Evolutionary conservation across 495 filamentous ascomycete genomes (phyloP), one percentile per base, ranked within the genome.

Genomic region (Cenococcum geophilum): DNA sequence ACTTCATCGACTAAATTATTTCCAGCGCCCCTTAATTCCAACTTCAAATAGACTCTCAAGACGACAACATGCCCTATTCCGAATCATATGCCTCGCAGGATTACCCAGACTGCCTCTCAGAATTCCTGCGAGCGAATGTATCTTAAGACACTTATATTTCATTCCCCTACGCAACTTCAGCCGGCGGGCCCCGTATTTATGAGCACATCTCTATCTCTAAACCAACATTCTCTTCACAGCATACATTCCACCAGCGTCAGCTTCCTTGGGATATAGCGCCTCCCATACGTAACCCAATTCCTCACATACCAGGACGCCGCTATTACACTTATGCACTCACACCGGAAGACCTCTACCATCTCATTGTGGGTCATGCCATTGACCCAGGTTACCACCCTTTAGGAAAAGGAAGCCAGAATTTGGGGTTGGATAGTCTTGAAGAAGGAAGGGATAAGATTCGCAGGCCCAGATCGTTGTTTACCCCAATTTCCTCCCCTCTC

Each of bases 251-350:
- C 27, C 27, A 32, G 27, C 27, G 6, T 32, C 27, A 32, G 27
- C 2, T 6, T 32, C 27, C 27, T 6, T 6, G 27, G 27, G 3
- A 32, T 32, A 6, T 10, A 45, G 40, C 12, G 11, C 40, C 40
- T 45, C 11, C 40, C 14, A 14, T 18, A 18, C 40, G 40, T 14
- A 10, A 45, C 40, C 49, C 49, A 10, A 52, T 52, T 16, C 21
- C 21, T 8, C 49, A 52, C 5, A 52, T 25, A 52, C 49, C 49
- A 5, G 49, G 49, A 8, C 21, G 25, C 21, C 49, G 49, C 6
- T 52, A 52, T 23, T 52, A 52, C 8, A 32, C 6, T 23, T 23
- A 52, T 23, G 49, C 49, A 23, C 49, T 52, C 22, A 25, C 49
- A 23, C 18, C 21, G 25, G 49, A 23, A 52, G 49, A 52, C 8